phyloP scores from a whole-genome alignment of 2,329 filamentous ascomycete species.

The Orbilia oligospora region DNA sequence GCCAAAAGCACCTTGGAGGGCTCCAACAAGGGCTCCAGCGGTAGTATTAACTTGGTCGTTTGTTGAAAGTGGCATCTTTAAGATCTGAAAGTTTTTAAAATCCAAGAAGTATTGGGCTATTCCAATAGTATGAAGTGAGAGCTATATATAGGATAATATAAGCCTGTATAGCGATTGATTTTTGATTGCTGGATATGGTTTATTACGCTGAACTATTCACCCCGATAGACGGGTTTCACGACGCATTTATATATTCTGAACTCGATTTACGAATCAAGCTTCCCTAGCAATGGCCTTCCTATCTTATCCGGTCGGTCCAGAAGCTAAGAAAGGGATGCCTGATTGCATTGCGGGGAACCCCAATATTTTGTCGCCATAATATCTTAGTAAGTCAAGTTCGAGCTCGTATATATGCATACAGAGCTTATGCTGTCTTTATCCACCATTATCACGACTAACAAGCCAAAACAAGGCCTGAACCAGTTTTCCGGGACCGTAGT shows the following conservation, averaged over 20 bases:
- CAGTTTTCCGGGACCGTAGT: not conserved
- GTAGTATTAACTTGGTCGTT: conserved; percentile 67
- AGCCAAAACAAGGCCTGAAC: not conserved
- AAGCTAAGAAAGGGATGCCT: conserved; percentile 8
- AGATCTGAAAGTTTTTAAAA: not conserved
- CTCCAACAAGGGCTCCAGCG: conserved; percentile 66
- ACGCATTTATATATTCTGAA: conserved; percentile 20
- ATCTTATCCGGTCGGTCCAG: conserved; percentile 36
- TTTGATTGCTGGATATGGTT: not conserved
- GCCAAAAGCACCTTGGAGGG: conserved; percentile 67
- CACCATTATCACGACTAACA: not conserved
- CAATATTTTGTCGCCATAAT: conserved; percentile 37
- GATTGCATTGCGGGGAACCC: conserved; percentile 39
- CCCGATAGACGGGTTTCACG: not conserved
- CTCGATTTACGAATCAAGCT: not conserved
- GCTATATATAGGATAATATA: too few relatives aligned
- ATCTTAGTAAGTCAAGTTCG: conserved; percentile 7
- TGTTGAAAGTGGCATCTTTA: conserved; percentile 69
- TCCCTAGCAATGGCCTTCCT: conserved; percentile 16
- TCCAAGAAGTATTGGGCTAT: not conserved
- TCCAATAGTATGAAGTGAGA: not conserved
- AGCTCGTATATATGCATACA: not conserved
- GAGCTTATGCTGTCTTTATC: not conserved
- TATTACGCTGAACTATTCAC: not conserved
- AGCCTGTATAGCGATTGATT: not conserved